These are phyloP conservation scores for Orbilia ellipsospora DNA, from an alignment of 2,329 filamentous ascomycete genomes.

Conservation along the genomic window DNA sequence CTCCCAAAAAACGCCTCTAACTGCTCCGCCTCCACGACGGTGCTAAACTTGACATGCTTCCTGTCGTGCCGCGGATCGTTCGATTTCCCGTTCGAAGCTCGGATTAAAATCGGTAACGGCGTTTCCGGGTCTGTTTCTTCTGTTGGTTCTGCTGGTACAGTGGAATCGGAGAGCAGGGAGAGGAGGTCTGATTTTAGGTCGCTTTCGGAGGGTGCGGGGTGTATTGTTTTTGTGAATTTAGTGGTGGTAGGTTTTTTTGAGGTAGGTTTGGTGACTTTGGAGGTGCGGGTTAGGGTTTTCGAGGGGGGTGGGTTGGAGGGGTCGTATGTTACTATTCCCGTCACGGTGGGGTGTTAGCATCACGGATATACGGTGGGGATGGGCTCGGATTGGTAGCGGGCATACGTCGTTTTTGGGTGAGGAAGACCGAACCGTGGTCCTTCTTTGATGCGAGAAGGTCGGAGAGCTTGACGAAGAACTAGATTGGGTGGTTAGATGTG, in stretches of 20 bases:
- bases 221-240: slow-evolving; percentile 41
- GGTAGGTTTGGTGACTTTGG: slow-evolving; percentile 58
- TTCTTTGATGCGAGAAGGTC: slow-evolving; percentile 75
- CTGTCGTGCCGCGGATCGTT: slow-evolving; percentile 64
- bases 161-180: slow-evolving; percentile 35
- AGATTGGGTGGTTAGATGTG: neutral
- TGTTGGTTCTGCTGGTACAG: neutral
- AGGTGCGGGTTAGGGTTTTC: slow-evolving; percentile 57
- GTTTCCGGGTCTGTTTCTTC: neutral
- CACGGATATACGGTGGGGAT: neutral
- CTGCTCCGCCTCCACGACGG: slow-evolving; percentile 79
- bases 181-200: slow-evolving; percentile 72
- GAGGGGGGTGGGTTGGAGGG: slow-evolving; percentile 51
- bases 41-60: slow-evolving; percentile 81
- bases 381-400: neutral
- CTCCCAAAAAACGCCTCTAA: slow-evolving; percentile 82
- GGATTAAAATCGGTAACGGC: slow-evolving; percentile 75
- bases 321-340: slow-evolving; percentile 35
- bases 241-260: slow-evolving; percentile 60
- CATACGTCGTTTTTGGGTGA: slow-evolving; percentile 81
- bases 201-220: slow-evolving; percentile 64
- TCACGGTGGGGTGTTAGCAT: neutral
- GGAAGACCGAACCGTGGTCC: slow-evolving; percentile 77
- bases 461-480: slow-evolving; percentile 79
- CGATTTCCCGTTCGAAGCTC: slow-evolving; percentile 83